Evolutionary conservation across 768 basidiomycete genomes (phyloP).

Genomic region (Plicaturopsis crispa): DNA sequence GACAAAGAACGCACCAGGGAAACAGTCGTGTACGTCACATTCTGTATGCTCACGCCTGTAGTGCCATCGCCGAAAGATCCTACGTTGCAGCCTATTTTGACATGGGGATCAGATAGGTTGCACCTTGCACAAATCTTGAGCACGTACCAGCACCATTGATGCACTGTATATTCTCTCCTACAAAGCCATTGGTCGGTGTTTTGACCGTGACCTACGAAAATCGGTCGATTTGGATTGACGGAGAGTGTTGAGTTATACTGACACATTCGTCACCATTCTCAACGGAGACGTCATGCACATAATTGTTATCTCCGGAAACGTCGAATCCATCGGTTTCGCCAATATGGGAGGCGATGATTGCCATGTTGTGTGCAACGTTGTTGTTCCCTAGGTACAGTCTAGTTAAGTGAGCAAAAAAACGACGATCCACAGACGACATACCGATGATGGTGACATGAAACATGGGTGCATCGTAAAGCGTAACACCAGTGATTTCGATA

Average conservation of each 20-base stretch:
- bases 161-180: background rate
- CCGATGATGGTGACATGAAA: constrained; percentile 19
- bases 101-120: constrained; percentile 8
- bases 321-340: constrained; percentile 19
- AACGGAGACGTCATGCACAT: constrained; percentile 25
- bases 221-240: too few relatives aligned
- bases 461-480: constrained; percentile 14
- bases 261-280: constrained; percentile 25
- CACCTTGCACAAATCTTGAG: too few relatives aligned
- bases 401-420: background rate
- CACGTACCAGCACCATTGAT: background rate
- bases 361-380: constrained; percentile 17
- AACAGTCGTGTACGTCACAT: constrained; percentile 15
- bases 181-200: constrained; percentile 14
- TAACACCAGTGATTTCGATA: constrained; percentile 13
- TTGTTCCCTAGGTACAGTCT: constrained; percentile 5
- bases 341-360: constrained; percentile 15
- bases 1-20: background rate
- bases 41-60: constrained; percentile 14
- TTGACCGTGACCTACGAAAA: constrained; percentile 20
- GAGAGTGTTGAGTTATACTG: too few relatives aligned
- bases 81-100: constrained; percentile 16
- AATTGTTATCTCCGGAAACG: constrained; percentile 21
- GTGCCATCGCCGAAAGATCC: constrained; percentile 15
- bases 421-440: background rate